Evolutionary conservation across 441 rosid genomes (phyloP).

Genomic region (Gossypium lobatum): DNA sequence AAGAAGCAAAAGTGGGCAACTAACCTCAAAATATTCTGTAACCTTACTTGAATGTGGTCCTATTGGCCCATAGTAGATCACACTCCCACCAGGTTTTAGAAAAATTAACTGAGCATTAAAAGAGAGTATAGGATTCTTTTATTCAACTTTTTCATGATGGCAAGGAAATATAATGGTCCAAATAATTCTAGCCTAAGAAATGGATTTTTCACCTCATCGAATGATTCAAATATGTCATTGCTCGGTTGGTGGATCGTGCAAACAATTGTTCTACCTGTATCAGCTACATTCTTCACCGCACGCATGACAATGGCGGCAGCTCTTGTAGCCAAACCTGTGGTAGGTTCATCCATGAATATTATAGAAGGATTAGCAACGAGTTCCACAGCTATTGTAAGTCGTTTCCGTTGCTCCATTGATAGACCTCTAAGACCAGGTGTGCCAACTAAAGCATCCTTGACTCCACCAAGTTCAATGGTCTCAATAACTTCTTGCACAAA

Average conservation of each 20-base stretch:
- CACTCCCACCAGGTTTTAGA: conserved; percentile 53
- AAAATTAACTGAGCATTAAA: conserved; percentile 31
- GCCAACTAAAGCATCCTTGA: conserved; percentile 62
- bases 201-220: conserved; percentile 44
- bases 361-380: conserved; percentile 72
- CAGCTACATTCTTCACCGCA: conserved; percentile 60
- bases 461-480: conserved; percentile 52
- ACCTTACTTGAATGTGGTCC: conserved; percentile 47
- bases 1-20: background rate
- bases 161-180: background rate
- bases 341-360: conserved; percentile 81
- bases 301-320: conserved; percentile 79
- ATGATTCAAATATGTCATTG: conserved; percentile 65
- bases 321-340: conserved; percentile 66
- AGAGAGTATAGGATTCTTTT: background rate
- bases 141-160: background rate
- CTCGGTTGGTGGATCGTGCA: conserved; percentile 79
- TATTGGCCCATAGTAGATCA: conserved; percentile 56
- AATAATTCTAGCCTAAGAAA: background rate
- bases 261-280: conserved; percentile 70
- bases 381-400: conserved; percentile 69
- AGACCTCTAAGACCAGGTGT: conserved; percentile 50
- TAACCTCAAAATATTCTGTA: conserved; percentile 55
- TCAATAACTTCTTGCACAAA: conserved; percentile 67
- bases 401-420: conserved; percentile 68